phyloP scores from a whole-genome alignment of 441 rosid genomes.

The Cnidoscolus chayamansa region DNA sequence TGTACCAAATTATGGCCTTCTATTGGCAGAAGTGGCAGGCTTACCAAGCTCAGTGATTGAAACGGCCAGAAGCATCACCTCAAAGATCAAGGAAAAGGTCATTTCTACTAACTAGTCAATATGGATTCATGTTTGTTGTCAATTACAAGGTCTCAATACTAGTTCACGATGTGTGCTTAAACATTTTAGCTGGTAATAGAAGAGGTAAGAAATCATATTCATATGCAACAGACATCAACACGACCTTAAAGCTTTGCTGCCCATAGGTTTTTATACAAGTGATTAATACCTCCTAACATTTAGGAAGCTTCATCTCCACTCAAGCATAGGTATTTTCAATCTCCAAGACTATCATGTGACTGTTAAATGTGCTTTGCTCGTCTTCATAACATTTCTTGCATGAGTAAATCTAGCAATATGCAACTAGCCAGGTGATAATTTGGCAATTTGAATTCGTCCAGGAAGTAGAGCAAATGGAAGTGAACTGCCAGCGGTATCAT shows the following conservation, averaged over 20 bases:
- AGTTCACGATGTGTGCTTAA: background rate
- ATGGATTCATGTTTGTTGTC: background rate
- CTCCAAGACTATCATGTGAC: no score
- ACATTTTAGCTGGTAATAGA: background rate
- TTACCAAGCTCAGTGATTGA: constrained; percentile 79
- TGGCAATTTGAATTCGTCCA: constrained; percentile 23
- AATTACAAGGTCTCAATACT: background rate
- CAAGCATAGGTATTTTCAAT: background rate
- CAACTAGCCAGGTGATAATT: background rate
- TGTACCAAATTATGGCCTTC: constrained; percentile 58
- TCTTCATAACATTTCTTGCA: background rate
- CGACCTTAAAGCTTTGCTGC: background rate
- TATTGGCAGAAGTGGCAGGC: constrained; percentile 87
- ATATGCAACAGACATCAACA: background rate
- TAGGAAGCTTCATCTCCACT: background rate
- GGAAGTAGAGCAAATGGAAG: constrained; percentile 71
- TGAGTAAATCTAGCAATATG: background rate
- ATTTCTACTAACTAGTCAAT: constrained; percentile 1
- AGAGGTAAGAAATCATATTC: background rate
- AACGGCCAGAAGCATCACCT: constrained; percentile 68
- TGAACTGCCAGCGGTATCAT: constrained; percentile 46
- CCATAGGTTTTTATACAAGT: background rate
- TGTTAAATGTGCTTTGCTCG: background rate
- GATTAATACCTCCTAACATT: no score
- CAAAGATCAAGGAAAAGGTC: constrained; percentile 65